Evolutionary conservation across 2,329 filamentous ascomycete species (phyloP), one percentile per base, ranked within the genome.

Genomic region (Podosphaera fusca): DNA sequence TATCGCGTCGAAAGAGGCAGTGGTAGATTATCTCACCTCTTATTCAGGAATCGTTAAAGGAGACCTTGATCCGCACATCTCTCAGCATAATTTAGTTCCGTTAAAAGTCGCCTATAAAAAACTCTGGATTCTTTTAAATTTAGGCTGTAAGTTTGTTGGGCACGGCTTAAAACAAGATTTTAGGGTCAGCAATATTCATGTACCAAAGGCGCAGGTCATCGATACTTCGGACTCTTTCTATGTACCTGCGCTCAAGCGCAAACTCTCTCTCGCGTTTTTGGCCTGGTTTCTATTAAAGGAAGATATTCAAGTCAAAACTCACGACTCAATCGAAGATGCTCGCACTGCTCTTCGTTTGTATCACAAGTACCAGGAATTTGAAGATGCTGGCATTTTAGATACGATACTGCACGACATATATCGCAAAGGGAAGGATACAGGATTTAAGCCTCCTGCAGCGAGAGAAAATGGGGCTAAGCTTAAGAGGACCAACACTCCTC

Each of bases 61-160:
- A 30, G 92, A 98, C 66, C 75, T 98, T 7, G 88, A 95, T 63
- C 81, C 84, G 33, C 76, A 80, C 57, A 75, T 78, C n/a, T 85
- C 85, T 49, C 79, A 77, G 56, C 90, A 95, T 69, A 87, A 87
- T 57, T 78, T 96, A 0, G 82, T 96, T 7, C 78, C 85, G 1
- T 75, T 96, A 46, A 98, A 98, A 68, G 79, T 85, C 58, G 89
- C 87, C 1, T 98, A 96, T 75, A 98, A 98, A 71, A 95, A 95
- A 69, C 80, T 98, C 35, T 98, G 94, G 94, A 79, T 96, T 14
- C 76, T 98, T 21, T 78, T 98, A 36, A 98, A 98, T 67, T 76
- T 96, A 0, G 92, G 92, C 53, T 95, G 88, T 70, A 80, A 86
- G 60, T 98, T 98, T 67, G 78, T 98, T 4, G 92, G 92, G 2